Percentiles rank a stretch among this genome's conserved stretches.
These are phyloP conservation scores for Penicillium sp. DNA, from an alignment of 2,329 filamentous ascomycete species.

Conservation along the genomic window DNA sequence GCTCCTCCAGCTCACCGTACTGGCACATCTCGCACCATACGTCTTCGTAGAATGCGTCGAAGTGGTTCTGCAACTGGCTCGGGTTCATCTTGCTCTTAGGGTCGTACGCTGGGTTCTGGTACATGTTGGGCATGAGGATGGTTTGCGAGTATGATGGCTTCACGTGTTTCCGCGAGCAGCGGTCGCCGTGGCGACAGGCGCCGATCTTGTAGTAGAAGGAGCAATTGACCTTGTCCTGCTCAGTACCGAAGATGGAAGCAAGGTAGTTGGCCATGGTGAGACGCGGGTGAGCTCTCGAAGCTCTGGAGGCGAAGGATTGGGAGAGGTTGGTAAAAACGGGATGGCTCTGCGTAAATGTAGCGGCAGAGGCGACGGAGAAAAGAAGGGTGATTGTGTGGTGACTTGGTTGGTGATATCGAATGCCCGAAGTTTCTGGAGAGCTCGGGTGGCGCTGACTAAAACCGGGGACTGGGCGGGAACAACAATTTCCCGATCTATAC, in stretches of 20 bases:
- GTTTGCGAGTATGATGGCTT: conserved; percentile 98
- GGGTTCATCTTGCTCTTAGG: conserved; percentile 96
- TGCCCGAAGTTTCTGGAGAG: conserved; percentile 39
- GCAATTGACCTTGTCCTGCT: conserved; percentile 99
- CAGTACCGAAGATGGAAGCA: conserved; percentile 98
- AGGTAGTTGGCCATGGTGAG: conserved; percentile 89
- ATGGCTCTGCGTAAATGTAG: too few relatives aligned
- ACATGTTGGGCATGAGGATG: conserved; percentile 95
- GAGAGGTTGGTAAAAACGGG: too few relatives aligned
- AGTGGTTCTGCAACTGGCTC: conserved; percentile 96
- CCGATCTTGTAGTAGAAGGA: conserved; percentile 99
- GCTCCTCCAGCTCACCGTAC: conserved; percentile 94
- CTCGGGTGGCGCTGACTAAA: conserved; percentile 31
- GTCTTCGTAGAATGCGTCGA: conserved; percentile 99
- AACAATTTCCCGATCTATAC: conserved; percentile 12
- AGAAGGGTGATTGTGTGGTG: conserved; percentile 14
- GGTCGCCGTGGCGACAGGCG: conserved; percentile 95
- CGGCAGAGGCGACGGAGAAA: conserved; percentile 2
- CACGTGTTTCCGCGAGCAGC: conserved; percentile 97
- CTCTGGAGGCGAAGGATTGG: too few relatives aligned
- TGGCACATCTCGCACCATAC: conserved; percentile 99
- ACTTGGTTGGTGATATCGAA: conserved; percentile 20
- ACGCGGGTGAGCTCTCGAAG: background rate
- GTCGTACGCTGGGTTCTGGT: conserved; percentile 98
- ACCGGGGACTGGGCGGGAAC: conserved; percentile 13